Percentiles rank a stretch among this genome's conserved stretches.
phyloP scores from a whole-genome alignment of 2,329 filamentous ascomycete genomes.

The Malbranchea cinnamomea region DNA sequence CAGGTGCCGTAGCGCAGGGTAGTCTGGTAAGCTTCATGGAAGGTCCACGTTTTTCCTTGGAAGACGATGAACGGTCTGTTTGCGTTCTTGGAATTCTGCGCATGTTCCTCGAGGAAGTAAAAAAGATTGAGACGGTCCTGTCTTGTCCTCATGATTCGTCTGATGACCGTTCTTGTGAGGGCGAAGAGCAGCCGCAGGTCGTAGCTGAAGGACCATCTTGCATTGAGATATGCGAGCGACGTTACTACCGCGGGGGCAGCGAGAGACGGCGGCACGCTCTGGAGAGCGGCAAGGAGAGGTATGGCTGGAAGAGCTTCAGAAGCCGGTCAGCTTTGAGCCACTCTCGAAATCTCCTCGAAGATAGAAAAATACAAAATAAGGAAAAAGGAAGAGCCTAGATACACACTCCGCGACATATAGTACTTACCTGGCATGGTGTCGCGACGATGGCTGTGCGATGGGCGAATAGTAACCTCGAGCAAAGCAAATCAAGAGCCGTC shows the following conservation, averaged over 20 bases:
- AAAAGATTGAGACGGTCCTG: constrained; percentile 54
- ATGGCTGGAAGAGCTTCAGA: too few species aligned
- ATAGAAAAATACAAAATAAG: too few species aligned
- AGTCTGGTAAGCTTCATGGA: constrained; percentile 57
- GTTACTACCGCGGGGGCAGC: constrained; percentile 49
- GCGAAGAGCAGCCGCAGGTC: constrained; percentile 48
- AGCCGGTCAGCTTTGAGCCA: too few species aligned
- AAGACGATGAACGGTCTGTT: constrained; percentile 48
- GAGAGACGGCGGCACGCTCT: constrained; percentile 25
- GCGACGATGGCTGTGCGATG: too few species aligned
- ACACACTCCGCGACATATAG: too few species aligned
- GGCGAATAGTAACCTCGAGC: too few species aligned
- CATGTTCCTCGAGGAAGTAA: constrained; percentile 57
- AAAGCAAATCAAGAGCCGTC: too few species aligned
- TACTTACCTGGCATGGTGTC: too few species aligned
- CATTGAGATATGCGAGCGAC: constrained; percentile 64
- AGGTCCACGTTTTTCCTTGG: constrained; percentile 50
- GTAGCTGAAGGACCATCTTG: constrained; percentile 49
- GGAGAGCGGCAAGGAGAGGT: too few species aligned
- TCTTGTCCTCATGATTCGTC: constrained; percentile 34
- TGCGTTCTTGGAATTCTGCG: constrained; percentile 38
- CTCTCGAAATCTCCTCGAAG: too few species aligned
- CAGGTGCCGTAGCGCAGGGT: constrained; percentile 60
- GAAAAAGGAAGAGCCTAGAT: too few species aligned
- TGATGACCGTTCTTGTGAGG: constrained; percentile 33